Evolutionary conservation across 176 grass and related monocot species (phyloP), one percentile per base, ranked within the genome.

Genomic region (Urochloa ruziziensis): DNA sequence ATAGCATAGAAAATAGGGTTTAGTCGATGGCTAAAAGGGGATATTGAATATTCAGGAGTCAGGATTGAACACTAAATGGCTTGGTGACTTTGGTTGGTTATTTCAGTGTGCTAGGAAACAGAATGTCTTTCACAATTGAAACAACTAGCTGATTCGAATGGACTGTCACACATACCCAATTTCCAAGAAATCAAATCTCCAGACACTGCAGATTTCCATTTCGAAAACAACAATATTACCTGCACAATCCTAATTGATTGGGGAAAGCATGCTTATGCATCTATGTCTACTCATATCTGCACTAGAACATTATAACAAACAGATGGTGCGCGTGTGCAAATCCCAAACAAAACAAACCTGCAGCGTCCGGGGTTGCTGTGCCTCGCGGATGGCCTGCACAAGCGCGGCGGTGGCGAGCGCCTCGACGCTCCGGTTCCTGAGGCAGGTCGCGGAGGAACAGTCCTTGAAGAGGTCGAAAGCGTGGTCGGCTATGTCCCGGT

Each of bases 381-480:
- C 96, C 87, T 96, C 93, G n/a, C 93, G 93, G 58, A 96, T 99
- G 49, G 96, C 96, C 83, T 96, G 96, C 28, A 99, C 96, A 21
- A 99, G 96, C 46, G 93, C 91, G 43, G 96, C 93, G 23, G 96
- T 99, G 2, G 96, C 96, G 24, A 96, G 91, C 2, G 96, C 96
- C 80, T 99, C 93, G 46, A 96, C 85, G 48, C 96, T 96, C 30
- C 96, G 96, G 52, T 96, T 99, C 83, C 96, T 91, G 67, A 99
- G 79, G 79, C 93, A 99, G 46, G 91, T 96, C 15, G 93, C 81
- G 16, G 91, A 94, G 5, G 91, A 96, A 79, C 96, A 96, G 3
- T 96, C 96, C 77, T 91, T 93, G 85, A 99, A 99, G 79, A 99
- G 84, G 10, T 96, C 89, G 79, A 99, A 99, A 35, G 96, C 96